These are phyloP conservation scores for Auricularia heimuer DNA, from an alignment of 768 basidiomycete species.

Conservation along the genomic window DNA sequence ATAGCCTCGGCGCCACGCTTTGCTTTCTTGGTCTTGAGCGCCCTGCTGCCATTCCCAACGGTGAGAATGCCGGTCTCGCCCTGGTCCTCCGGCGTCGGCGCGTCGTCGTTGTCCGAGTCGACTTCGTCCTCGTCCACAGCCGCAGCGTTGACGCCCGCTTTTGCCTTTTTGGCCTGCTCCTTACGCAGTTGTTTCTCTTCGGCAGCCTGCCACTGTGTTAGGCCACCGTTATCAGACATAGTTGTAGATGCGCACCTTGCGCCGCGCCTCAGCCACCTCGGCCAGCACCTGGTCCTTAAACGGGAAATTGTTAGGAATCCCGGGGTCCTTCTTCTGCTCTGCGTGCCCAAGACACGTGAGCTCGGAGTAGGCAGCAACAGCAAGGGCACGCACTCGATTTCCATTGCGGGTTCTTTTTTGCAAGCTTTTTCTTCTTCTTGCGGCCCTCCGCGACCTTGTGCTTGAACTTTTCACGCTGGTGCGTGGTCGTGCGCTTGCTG, in stretches of 20 bases:
- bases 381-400: conserved; percentile 61
- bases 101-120: conserved; percentile 22
- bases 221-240: background rate
- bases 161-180: conserved; percentile 50
- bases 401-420: conserved; percentile 77
- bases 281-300: conserved; percentile 92
- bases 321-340: conserved; percentile 84
- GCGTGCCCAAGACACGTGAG: background rate
- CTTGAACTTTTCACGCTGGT: conserved; percentile 61
- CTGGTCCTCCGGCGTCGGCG: conserved; percentile 17
- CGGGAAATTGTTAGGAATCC: conserved; percentile 87
- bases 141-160: conserved; percentile 13
- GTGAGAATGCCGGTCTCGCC: conserved; percentile 33
- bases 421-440: conserved; percentile 64
- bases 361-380: background rate
- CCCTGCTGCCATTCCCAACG: conserved; percentile 3
- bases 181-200: conserved; percentile 65
- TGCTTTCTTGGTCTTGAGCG: conserved; percentile 14
- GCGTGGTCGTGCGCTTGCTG: conserved; percentile 65
- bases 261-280: conserved; percentile 75
- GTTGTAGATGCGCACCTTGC: conserved; percentile 39
- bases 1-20: conserved; percentile 13
- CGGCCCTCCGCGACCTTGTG: conserved; percentile 67
- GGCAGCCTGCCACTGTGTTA: conserved; percentile 39
- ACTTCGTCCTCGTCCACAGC: conserved; percentile 21